Percentiles rank a stretch among this genome's conserved stretches.
These are phyloP conservation scores for Crithidia bombi DNA, from an alignment of 208 protist species.

Conservation along the genomic window DNA sequence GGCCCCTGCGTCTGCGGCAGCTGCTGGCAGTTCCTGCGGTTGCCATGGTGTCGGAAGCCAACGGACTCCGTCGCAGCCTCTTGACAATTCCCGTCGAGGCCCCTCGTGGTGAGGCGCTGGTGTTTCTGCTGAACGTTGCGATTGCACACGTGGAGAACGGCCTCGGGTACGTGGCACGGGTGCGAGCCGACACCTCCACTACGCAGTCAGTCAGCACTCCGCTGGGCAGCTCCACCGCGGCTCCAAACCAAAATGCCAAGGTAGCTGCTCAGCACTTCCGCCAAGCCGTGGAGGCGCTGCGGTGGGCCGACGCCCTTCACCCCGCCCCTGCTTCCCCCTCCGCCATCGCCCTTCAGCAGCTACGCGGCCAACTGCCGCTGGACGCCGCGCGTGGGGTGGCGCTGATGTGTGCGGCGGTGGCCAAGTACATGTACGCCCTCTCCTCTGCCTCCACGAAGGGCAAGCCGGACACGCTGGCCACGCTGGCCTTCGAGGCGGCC, in stretches of 20 bases:
- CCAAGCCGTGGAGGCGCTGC: slow-evolving; percentile 38
- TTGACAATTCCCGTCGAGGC: slow-evolving; percentile 18
- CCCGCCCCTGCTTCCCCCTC: slow-evolving; percentile 31
- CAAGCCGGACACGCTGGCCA: slow-evolving; percentile 60
- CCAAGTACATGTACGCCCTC: slow-evolving; percentile 78
- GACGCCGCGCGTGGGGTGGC: slow-evolving; percentile 35
- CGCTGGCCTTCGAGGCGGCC: slow-evolving; percentile 53
- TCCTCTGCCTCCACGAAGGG: slow-evolving; percentile 46
- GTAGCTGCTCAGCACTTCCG: slow-evolving; percentile 55
- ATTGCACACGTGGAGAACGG: slow-evolving; percentile 48
- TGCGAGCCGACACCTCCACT: slow-evolving; percentile 30
- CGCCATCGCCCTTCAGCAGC: slow-evolving; percentile 34
- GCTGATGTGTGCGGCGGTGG: slow-evolving; percentile 44
- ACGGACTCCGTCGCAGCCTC: slow-evolving; percentile 12
- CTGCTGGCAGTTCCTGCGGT: slow-evolving; percentile 33
- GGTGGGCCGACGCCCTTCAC: slow-evolving; percentile 33
- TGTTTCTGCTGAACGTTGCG: slow-evolving; percentile 70
- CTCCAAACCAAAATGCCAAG: slow-evolving; percentile 55
- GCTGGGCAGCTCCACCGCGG: slow-evolving; percentile 20
- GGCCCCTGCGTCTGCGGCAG: slow-evolving; percentile 52
- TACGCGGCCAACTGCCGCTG: slow-evolving; percentile 46
- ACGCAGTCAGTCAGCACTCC: slow-evolving; percentile 18
- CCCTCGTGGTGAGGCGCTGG: slow-evolving; percentile 51
- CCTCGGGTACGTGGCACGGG: slow-evolving; percentile 43
- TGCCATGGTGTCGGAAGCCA: slow-evolving; percentile 7